A percentile compares a stretch with the other conserved stretches of the same genome.
Evolutionary conservation across 441 rosid genomes (phyloP).

Genomic region (Syzygium malaccense): DNA sequence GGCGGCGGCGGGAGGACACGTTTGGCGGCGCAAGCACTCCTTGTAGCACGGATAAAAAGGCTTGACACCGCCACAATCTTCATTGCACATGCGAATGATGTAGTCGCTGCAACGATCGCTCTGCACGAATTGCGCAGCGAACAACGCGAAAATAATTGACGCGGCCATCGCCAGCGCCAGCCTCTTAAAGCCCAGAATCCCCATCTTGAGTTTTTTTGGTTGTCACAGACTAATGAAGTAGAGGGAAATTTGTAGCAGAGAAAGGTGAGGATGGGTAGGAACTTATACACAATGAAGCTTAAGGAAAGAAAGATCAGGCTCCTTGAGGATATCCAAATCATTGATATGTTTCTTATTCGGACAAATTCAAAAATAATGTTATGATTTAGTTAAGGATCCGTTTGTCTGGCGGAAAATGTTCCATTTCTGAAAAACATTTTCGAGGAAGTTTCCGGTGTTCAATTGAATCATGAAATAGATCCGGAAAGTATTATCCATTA

Average conservation of each 20-base stretch:
- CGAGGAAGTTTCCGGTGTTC: too few species aligned
- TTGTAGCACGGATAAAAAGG: neutral
- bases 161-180: too few species aligned
- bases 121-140: neutral
- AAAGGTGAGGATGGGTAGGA: neutral
- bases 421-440: too few species aligned
- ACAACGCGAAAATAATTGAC: neutral
- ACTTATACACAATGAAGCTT: neutral
- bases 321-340: neutral
- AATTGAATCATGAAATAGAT: too few species aligned
- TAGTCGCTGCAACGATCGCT: neutral
- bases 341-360: neutral
- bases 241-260: neutral
- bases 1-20: neutral
- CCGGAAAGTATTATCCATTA: too few species aligned
- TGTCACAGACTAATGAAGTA: neutral
- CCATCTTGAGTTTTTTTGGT: neutral
- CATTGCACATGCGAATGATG: neutral
- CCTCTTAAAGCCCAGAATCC: neutral
- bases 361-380: too few species aligned
- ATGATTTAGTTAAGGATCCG: too few species aligned
- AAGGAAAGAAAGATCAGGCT: neutral
- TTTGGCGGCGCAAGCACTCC: accelerated
- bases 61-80: neutral
- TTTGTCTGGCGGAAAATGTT: too few species aligned